phyloP scores from a whole-genome alignment of 2,329 filamentous ascomycete species.

The Neurospora crassa region DNA sequence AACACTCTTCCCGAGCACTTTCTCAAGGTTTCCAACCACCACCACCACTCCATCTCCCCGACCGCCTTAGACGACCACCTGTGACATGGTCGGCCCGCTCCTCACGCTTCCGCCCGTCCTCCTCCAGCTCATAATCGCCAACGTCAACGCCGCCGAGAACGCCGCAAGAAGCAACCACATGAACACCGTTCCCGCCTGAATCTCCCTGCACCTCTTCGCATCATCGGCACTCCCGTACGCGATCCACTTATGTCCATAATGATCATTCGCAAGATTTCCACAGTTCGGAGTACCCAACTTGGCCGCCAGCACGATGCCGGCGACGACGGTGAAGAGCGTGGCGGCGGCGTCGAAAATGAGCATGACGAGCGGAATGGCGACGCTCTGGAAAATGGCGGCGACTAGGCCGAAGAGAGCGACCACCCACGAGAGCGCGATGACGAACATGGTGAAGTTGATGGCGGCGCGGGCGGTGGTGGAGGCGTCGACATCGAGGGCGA shows the following conservation, averaged over 20 bases:
- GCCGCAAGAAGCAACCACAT: constrained; percentile 68
- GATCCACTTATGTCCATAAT: constrained; percentile 40
- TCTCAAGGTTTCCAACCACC: not conserved
- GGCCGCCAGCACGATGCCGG: constrained; percentile 59
- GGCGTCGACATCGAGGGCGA: constrained; percentile 38
- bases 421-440: constrained; percentile 56
- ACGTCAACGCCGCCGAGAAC: constrained; percentile 47
- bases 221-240: constrained; percentile 51
- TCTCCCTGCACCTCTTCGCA: constrained; percentile 60
- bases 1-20: not conserved
- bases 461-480: constrained; percentile 33
- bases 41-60: not conserved
- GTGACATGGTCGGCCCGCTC: constrained; percentile 44
- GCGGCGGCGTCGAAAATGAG: constrained; percentile 49
- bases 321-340: constrained; percentile 61
- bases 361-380: constrained; percentile 37
- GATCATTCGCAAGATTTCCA: constrained; percentile 24
- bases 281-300: constrained; percentile 63
- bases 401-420: constrained; percentile 53
- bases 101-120: constrained; percentile 38
- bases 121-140: constrained; percentile 44
- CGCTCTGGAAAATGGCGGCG: constrained; percentile 39
- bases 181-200: constrained; percentile 66
- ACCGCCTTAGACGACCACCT: constrained; percentile 37
- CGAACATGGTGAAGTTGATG: constrained; percentile 61